Base-by-base conservation (phyloP, 2,329 filamentous ascomycete species). In the Alternaria arbusti region DNA sequence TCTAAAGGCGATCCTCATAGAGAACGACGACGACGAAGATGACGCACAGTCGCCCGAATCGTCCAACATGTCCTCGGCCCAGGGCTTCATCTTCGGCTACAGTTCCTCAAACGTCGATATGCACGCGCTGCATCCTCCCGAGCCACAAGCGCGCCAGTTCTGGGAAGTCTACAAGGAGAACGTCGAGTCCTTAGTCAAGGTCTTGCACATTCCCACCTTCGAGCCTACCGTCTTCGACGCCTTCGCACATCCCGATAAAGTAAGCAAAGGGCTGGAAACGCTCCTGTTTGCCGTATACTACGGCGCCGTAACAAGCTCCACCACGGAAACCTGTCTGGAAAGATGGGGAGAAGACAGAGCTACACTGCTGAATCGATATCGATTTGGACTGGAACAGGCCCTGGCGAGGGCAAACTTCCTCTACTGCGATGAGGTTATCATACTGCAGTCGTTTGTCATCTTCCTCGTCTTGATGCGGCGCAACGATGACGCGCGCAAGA, bases 101-200 rank as follows among this genome's bases (percentile, higher is more conserved):
- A 89, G 87, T 64, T 93, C 91, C 1, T 85, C 86, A n/a, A 88
- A 87, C 66, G 88, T 92, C 25, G 87, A 93, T 69, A 81, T 93
- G 67, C 80, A 85, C 17, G 82, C 84, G 45, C 81, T 91, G 13
- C 91, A 93, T 70, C 91, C 91, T 2, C 86, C 89, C 1, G 87
- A 88, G 1, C 47, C 63, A 9, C 89, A 90, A 66, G 89, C 91
- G 52, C 85, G 84, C 0, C 86, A 87, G 52, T 87, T 92, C 59
- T 93, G 91, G 91, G 85, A 88, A 54, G 84, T 89, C 11, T 94
- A 88, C 78, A 86, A 89, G 65, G 89, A 92, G 67, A 92, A 91
- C 56, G 90, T 94, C 9, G 90, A 94, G 70, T 89, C 91, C 0
- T 78, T 93, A 10, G 83, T 91, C 70, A 93, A 92, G 74, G 83